Evolutionary conservation across 345 rosid species (phyloP), one percentile per base, ranked within the genome.

Genomic region (Durio zibethinus): DNA sequence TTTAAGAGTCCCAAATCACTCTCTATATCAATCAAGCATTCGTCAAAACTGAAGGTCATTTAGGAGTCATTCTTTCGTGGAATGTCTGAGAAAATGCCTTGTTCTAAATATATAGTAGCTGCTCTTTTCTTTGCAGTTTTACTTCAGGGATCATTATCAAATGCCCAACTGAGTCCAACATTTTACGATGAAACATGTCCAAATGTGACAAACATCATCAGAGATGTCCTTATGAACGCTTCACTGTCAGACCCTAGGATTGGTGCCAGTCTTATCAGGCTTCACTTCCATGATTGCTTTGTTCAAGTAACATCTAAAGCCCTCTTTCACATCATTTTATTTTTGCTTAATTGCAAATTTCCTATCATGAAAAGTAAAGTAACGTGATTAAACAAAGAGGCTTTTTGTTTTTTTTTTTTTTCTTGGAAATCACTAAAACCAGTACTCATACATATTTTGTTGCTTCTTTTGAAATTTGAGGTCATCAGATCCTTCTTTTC

Each of bases 211-310:
- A 57, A 25, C 68, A 80, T 84, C 48, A 72, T 86, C 7, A 68
- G 77, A 2, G 16, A 14, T 0, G 79, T 82, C 14, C 33, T 84
- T 2, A 38, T 2, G 42, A 23, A 74, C 7, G 75, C 83, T 31
- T 31, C 81, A 31, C 25, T 10, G 47, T 72, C 85, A 5, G 89
- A 84, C 69, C 63, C 79, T 40, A 53, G 85, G 47, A 86, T 86
- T 12, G 80, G 81, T 64, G 89, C 83, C 31, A 86, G 87, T 66
- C 87, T 86, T 50, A 73, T 83, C 15, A 86, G 89, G 80, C 87
- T 86, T 77, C 87, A 86, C 76, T 86, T 84, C 80, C 89, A 86
- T 45, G 89, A 86, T 71, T 86, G 88, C 75, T 86, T 86, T 73
- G 85, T 86, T 42, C 65, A 83, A 33, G 86, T 80, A 72, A 35